phyloP scores from a whole-genome alignment of 169 alveolate species.

The Perkinsus olseni region DNA sequence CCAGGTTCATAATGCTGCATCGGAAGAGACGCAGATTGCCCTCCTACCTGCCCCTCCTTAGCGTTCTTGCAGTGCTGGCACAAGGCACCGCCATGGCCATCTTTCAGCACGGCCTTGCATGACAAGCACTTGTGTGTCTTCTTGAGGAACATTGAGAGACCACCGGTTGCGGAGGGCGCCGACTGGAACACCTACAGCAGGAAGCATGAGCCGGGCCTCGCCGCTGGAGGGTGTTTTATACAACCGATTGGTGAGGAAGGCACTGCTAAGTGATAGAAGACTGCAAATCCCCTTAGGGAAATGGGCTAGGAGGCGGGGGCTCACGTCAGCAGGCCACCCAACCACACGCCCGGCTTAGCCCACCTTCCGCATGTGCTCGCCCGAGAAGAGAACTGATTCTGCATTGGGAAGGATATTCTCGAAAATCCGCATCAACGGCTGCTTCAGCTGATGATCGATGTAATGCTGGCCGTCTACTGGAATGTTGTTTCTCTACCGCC shows the following conservation, averaged over 20 bases:
- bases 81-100: conserved; percentile 36
- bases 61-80: conserved; percentile 42
- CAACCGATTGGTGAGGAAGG: too few species aligned
- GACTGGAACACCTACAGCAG: not conserved
- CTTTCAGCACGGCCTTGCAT: conserved; percentile 76
- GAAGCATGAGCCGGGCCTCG: not conserved
- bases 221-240: too few species aligned
- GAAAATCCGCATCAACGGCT: conserved; percentile 81
- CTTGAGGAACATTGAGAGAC: conserved; percentile 78
- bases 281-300: too few species aligned
- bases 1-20: not conserved
- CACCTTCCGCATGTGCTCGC: conserved; percentile 68
- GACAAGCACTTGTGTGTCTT: conserved; percentile 80
- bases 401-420: conserved; percentile 83
- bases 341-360: conserved; percentile 56
- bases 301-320: too few species aligned
- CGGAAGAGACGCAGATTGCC: not conserved
- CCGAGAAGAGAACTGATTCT: conserved; percentile 68
- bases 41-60: conserved; percentile 23
- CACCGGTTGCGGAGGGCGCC: conserved; percentile 43
- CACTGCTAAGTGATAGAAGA: too few species aligned
- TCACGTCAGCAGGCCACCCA: not conserved
- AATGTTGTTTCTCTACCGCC: conserved; percentile 74
- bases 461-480: conserved; percentile 96
- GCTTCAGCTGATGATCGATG: conserved; percentile 85